Evolutionary conservation across 202 grass and related monocot genomes (phyloP), one percentile per base, ranked within the genome.

Genomic region (Cymbopogon flexuosus): DNA sequence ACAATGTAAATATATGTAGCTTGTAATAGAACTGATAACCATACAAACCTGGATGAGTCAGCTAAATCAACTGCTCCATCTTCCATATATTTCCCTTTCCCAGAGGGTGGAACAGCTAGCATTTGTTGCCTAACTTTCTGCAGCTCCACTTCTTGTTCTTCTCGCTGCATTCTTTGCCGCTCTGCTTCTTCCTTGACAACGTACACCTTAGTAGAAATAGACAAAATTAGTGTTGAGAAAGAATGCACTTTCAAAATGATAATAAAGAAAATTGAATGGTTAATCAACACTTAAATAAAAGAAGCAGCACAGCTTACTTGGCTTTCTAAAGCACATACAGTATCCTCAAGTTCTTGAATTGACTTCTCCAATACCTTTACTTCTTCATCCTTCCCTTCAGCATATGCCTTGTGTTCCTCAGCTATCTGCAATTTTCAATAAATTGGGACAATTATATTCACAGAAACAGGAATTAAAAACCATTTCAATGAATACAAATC

Each of bases 341-440:
- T 98, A 79, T 78, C 87, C 54, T 98, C 95, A 62, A 98, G 88
- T 79, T 88, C 92, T 78, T 88, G 84, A 61, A 98, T 89, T 34
- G 95, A 98, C 24, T 68, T 88, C 68, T 95, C 95, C 79, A 98
- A 89, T 47, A 98, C 59, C 81, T 93, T 98, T 40, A 93, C 86
- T 79, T 95, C 92, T 75, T 94, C 95, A 85, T 98, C 92, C 81
- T 95, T 98, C 56, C 88, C 90, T 90, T 88, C 86, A 77, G 90
- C 92, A 88, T 91, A 84, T 66, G 29, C 61, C 67, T 84, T 94
- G 46, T 75, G 94, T 78, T 87, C 88, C 81, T 95, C 84, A 34
- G 90, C 92, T 82, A 91, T 89, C 92, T 98, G 87, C 47, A 88
- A 73, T 5, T 65, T 15, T 33, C 63, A 84, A 76, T 39, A 65